Percentiles rank a stretch among this genome's conserved stretches.
These are phyloP conservation scores for Clonostachys solani DNA, from an alignment of 2,329 filamentous ascomycete species.

Conservation along the genomic window DNA sequence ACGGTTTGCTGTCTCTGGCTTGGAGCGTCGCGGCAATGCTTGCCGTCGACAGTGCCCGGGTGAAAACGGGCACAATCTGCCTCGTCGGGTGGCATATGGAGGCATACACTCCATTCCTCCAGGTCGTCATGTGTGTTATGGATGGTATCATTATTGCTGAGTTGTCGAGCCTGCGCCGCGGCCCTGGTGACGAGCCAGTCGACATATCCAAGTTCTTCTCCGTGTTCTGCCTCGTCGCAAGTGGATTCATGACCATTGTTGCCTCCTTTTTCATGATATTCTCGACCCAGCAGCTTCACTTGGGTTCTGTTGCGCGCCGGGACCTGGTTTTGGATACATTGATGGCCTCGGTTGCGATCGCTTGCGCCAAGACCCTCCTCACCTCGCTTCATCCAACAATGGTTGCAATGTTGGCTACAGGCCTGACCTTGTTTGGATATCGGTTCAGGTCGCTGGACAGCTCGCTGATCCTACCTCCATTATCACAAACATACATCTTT, in stretches of 20 bases:
- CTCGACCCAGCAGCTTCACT: conserved; percentile 5
- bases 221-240: conserved; percentile 4
- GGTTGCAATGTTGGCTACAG: conserved; percentile 16
- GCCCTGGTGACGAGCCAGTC: conserved; percentile 9
- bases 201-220: conserved; percentile 7
- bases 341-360: conserved; percentile 11
- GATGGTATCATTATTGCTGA: conserved; percentile 22
- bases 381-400: conserved; percentile 15
- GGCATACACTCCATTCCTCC: conserved; percentile 4
- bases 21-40: neutral
- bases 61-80: conserved; percentile 12
- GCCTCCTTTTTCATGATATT: conserved; percentile 10
- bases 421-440: conserved; percentile 10
- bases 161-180: conserved; percentile 14
- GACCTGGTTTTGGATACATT: conserved; percentile 22
- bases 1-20: conserved; percentile 7
- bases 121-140: conserved; percentile 16
- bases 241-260: conserved; percentile 9
- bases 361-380: conserved; percentile 18
- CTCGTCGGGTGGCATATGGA: conserved; percentile 6
- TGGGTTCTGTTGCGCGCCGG: conserved; percentile 15
- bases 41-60: neutral
- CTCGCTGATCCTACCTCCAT: conserved; percentile 1
- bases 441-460: conserved; percentile 1
- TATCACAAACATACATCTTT: neutral